Conservation (phyloP, 768 basidiomycete species). For the Leucogyrophana mollusca region DNA sequence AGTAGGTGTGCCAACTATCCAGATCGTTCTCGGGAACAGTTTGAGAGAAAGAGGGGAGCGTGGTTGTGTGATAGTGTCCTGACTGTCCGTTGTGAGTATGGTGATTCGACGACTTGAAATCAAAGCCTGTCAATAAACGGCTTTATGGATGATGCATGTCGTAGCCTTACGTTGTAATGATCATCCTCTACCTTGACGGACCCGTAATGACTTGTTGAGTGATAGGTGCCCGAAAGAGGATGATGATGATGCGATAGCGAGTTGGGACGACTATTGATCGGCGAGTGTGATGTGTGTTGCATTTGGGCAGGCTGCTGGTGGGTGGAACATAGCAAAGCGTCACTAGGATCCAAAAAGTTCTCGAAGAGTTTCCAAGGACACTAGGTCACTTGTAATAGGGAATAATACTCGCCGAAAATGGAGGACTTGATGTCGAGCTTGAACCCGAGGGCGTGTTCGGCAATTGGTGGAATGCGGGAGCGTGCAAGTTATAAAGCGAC, state of each 20-base stretch:
- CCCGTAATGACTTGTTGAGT: conserved; percentile 44
- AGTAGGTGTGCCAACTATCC: conserved; percentile 57
- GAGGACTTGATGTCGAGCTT: conserved; percentile 71
- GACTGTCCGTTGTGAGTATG: conserved; percentile 32
- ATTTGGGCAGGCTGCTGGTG: conserved; percentile 66
- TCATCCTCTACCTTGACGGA: conserved; percentile 72
- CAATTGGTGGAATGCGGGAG: conserved; percentile 57
- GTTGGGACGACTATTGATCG: conserved; percentile 47
- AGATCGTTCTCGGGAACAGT: conserved; percentile 35
- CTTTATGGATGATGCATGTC: conserved; percentile 2
- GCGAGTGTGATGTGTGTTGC: conserved; percentile 54
- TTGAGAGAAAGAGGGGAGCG: conserved; percentile 49
- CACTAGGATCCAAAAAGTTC: conserved; percentile 57
- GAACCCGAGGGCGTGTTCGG: conserved; percentile 73
- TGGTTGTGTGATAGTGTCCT: conserved; percentile 36
- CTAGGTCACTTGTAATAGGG: conserved; percentile 30
- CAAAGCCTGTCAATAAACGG: conserved; percentile 1
- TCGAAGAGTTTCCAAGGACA: conserved; percentile 29
- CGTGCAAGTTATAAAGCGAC: conserved; percentile 52
- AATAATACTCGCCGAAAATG: conserved; percentile 85
- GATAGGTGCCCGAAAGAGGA: conserved; percentile 39
- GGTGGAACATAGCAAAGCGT: conserved; percentile 40
- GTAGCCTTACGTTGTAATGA: conserved; percentile 46
- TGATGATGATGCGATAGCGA: conserved; percentile 40
- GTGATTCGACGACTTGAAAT: conserved; percentile 31